phyloP scores from a whole-genome alignment of 805 yeast genomes.

The Monosporozyma solicola region DNA sequence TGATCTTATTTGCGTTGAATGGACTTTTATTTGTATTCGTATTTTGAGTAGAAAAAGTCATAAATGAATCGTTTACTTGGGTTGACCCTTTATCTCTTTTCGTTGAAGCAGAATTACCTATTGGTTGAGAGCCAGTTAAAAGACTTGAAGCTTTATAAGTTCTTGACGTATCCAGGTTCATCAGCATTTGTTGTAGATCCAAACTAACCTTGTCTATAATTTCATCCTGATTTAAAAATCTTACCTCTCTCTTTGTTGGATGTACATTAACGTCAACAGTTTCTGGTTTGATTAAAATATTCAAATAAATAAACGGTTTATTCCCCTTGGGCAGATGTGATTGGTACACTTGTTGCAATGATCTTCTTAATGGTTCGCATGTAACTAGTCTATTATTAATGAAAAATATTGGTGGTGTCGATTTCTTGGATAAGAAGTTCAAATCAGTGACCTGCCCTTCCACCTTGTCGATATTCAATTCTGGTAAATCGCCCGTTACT shows the following conservation, averaged over 20 bases:
- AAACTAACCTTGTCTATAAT: slow-evolving; percentile 55
- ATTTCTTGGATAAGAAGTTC: slow-evolving; percentile 57
- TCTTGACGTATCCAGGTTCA: slow-evolving; percentile 56
- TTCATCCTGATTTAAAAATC: slow-evolving; percentile 80
- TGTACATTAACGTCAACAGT: slow-evolving; percentile 90
- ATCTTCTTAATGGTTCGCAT: slow-evolving; percentile 71
- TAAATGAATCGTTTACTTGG: neutral
- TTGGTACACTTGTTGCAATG: slow-evolving; percentile 53
- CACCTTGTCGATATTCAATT: slow-evolving; percentile 44
- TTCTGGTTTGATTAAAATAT: slow-evolving; percentile 55
- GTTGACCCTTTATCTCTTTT: neutral
- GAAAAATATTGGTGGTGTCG: slow-evolving; percentile 71
- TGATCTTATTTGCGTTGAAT: slow-evolving; percentile 10
- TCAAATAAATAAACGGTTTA: slow-evolving; percentile 67
- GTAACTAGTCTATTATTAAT: slow-evolving; percentile 76
- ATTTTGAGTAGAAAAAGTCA: neutral
- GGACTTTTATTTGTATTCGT: neutral
- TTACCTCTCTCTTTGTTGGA: slow-evolving; percentile 89
- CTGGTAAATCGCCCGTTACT: slow-evolving; percentile 16
- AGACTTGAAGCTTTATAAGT: slow-evolving; percentile 58
- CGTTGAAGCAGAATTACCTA: neutral
- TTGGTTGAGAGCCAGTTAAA: slow-evolving; percentile 25
- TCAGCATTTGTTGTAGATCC: slow-evolving; percentile 41
- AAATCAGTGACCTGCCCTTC: slow-evolving; percentile 62
- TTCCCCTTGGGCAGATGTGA: slow-evolving; percentile 69